Base-by-base conservation (phyloP, 1,284 basidiomycete genomes). In the Omphalotus olearius region DNA sequence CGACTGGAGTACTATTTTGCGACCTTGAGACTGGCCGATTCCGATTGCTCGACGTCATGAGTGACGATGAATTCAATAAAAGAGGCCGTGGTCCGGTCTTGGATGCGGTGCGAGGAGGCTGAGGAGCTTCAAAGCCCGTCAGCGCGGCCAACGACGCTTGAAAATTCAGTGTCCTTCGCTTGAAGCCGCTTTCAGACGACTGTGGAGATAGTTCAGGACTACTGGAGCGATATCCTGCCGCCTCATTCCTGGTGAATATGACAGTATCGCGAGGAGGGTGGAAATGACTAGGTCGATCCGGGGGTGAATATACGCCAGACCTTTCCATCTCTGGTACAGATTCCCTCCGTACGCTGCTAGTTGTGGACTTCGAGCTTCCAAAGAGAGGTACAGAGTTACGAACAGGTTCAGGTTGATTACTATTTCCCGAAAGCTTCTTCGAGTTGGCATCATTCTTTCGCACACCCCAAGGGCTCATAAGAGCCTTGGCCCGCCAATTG, bases 401-500 rank as follows among this genome's bases (percentile, higher is more conserved):
- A n/a, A 37, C 28, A 14, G 52, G 23, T 7, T 47, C 39, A 11
- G 48, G 18, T 18, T 23, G 39, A 33, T 20, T 45, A 33, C 30
- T 3, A 33, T 33, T 33, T 4, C 2, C 30, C 30, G 30, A 13
- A 2, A 13, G 3, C 4, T 33, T 7, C 13, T 4, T 33, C 48
- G 28, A 48, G 50, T 38, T 36, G 39, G 6, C 14, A 40, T 30
- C 39, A 13, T 30, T 36, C 25, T 36, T 39, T 28, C 53, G 45
- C 25, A 26, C 52, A 45, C 69, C 66, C 78, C 77, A 80, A 6
- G 71, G 66, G 39, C 70, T 66, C 51, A 76, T 52, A 26, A 76
- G 59, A 9, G 82, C 81, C 58, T 74, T 82, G 18, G 85, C 85
- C 28, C 78, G 75, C 81, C 83, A 85, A 58, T 89, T 90, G 17